Evolutionary conservation across 768 basidiomycete species (phyloP).

Genomic region (Rhizopogon rudus): DNA sequence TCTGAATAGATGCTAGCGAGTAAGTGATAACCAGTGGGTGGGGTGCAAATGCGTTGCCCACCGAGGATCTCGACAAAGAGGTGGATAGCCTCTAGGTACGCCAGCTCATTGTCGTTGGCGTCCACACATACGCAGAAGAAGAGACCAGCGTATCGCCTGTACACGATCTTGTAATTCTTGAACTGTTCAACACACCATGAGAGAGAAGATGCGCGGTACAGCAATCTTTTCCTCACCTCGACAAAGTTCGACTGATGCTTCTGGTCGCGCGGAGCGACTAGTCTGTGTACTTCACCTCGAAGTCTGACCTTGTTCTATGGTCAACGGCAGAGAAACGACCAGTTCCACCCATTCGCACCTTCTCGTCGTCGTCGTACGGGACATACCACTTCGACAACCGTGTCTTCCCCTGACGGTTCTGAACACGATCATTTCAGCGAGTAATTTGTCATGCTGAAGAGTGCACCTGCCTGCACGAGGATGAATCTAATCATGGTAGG

Average conservation of each 20-base stretch:
- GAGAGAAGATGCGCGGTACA: not conserved
- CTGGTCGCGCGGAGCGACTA: constrained; percentile 95
- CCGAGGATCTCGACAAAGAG: constrained; percentile 97
- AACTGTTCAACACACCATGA: constrained; percentile 50
- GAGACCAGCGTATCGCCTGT: constrained; percentile 93
- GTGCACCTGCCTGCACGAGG: constrained; percentile 74
- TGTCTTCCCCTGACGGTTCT: constrained; percentile 99
- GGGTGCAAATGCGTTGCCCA: constrained; percentile 30
- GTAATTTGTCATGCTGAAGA: not conserved
- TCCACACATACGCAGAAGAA: constrained; percentile 99
- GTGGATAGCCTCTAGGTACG: constrained; percentile 96
- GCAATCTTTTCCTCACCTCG: constrained; percentile 51
- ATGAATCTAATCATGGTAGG: constrained; percentile 90
- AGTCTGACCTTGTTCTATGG: constrained; percentile 64
- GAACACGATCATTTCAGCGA: not conserved
- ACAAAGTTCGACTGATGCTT: constrained; percentile 99
- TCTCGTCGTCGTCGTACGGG: constrained; percentile 98
- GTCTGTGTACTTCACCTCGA: constrained; percentile 91
- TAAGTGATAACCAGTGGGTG: not conserved
- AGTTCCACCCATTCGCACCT: constrained; percentile 45
- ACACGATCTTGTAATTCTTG: constrained; percentile 96
- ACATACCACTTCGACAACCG: constrained; percentile 98
- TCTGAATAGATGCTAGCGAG: constrained; percentile 42
- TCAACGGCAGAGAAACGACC: not conserved
- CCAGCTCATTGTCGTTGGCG: constrained; percentile 96